Base-by-base conservation (phyloP, 2,329 filamentous ascomycete species). In the Dactylella cylindrospora region DNA sequence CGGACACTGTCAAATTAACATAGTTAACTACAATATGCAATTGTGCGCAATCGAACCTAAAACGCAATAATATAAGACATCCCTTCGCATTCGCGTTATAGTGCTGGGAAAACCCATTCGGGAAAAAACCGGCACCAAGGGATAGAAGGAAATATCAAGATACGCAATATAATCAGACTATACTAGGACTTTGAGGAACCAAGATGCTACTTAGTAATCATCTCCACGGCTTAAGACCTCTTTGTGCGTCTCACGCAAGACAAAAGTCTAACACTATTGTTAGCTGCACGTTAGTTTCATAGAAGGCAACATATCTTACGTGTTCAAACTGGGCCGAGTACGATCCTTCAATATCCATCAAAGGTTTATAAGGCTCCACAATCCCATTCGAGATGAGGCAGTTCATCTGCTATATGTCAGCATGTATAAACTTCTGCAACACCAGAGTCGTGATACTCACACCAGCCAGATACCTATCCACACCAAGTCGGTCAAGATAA, bases 301-400 rank as follows among this genome's bases (percentile, higher is more conserved):
- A 22, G 2, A 17, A 31, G 9, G 35, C 6, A 44, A 51, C 20
- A 32, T 26, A 26, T 81, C 86, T 80, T 76, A 94, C 90, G 76
- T 96, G 90, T 78, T 96, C 90, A 72, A 84, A 95, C 73, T 96
- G 90, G 65, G 90, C 91, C 19, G 90, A 94, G 74, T 94, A 95
- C 23, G 88, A 94, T 55, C 91, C 80, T 93, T 95, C 75, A 89
- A 53, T 38, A 84, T 76, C 96, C 90, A 68, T 86, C 84, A 68
- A 95, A 77, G 29, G 91, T 90, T 31, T 88, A 72, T 96, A 96
- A 33, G 87, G 83, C 74, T 96, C 88, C 33, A 96, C 88, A 68
- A 96, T 53, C 12, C 55, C 55, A 22, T 61, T 33, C 8, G 50
- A 46, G 22, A 61, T 32, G n/a, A 61, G 47, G 31, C 33, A 61